Base-by-base conservation (phyloP, 1,139 yeast species). In the Geotrichum macrosporum region DNA sequence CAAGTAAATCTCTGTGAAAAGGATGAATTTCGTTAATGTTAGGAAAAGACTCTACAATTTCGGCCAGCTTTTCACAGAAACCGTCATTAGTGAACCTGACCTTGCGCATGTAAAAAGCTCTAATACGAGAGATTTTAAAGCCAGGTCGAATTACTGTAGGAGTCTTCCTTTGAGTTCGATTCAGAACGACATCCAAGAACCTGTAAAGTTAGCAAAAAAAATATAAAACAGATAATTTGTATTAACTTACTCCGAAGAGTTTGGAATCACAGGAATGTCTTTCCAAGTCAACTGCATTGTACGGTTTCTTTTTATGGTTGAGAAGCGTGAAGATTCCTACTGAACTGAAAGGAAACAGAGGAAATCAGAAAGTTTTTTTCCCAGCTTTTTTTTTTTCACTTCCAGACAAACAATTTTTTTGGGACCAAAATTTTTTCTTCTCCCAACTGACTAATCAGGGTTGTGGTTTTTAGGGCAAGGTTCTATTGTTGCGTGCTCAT, bases 271-370 rank as follows among this genome's bases (percentile, higher is more conserved):
- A 35, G 97, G 95, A 63, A 92, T 92, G 69, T 89, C 96, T 71
- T 92, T 92, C 97, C 97, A 92, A 48, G 96, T 83, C 59, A 92
- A 80, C 74, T 92, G 97, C 97, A 92, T 92, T 45, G n/a, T n/a
- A n/a, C n/a, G n/a, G n/a, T n/a, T n/a, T n/a, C n/a, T n/a, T n/a
- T n/a, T n/a, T n/a, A n/a, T n/a, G n/a, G n/a, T n/a, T n/a, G n/a
- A n/a, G n/a, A n/a, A n/a, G n/a, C n/a, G n/a, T n/a, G n/a, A n/a
- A n/a, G n/a, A n/a, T n/a, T n/a, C n/a, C n/a, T n/a, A n/a, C n/a
- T n/a, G n/a, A n/a, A n/a, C n/a, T n/a, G n/a, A n/a, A n/a, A n/a
- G n/a, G n/a, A n/a, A n/a, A n/a, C n/a, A 24, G 27, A 24, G 27
- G 27, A 24, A 24, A 10, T 24, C 27, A 24, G 27, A 24, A 24